A percentile compares a stretch with the other conserved stretches of the same genome.
Conservation (phyloP, 148 eudicot species). For the Persicaria maculosa region DNA sequence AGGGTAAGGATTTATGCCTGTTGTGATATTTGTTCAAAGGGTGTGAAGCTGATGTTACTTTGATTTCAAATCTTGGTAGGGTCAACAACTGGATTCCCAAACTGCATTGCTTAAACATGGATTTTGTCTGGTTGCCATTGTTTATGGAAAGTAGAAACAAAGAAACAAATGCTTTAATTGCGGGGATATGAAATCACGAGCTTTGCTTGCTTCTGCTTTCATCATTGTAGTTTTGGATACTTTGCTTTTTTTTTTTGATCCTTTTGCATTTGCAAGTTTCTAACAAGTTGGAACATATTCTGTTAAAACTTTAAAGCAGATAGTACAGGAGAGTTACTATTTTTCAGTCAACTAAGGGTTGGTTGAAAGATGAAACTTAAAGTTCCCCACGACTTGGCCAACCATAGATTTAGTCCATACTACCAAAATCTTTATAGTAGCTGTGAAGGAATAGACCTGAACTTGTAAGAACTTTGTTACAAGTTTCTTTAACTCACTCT, state of each 20-base stretch:
- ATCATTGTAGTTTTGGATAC: background rate
- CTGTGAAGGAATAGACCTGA: background rate
- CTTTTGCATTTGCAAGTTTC: background rate
- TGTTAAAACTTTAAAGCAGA: background rate
- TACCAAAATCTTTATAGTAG: background rate
- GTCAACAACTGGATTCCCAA: constrained; percentile 14
- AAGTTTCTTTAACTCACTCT: background rate
- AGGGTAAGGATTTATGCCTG: background rate
- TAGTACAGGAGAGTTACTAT: background rate
- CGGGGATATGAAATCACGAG: constrained; percentile 2
- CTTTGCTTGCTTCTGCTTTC: background rate
- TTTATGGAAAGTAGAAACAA: background rate
- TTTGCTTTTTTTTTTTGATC: background rate
- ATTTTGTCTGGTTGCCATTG: background rate
- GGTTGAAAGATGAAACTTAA: background rate
- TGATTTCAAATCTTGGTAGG: background rate
- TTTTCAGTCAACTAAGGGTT: background rate
- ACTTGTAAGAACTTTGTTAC: background rate
- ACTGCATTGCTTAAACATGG: background rate
- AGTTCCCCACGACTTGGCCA: background rate
- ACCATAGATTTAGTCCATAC: background rate
- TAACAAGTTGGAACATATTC: background rate
- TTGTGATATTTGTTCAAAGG: background rate
- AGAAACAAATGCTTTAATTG: background rate
- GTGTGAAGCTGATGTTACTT: too few relatives aligned